Percentiles rank a stretch among this genome's conserved stretches.
Evolutionary conservation across 148 eudicot species (phyloP).

Genomic region (Camellia granthamiana): DNA sequence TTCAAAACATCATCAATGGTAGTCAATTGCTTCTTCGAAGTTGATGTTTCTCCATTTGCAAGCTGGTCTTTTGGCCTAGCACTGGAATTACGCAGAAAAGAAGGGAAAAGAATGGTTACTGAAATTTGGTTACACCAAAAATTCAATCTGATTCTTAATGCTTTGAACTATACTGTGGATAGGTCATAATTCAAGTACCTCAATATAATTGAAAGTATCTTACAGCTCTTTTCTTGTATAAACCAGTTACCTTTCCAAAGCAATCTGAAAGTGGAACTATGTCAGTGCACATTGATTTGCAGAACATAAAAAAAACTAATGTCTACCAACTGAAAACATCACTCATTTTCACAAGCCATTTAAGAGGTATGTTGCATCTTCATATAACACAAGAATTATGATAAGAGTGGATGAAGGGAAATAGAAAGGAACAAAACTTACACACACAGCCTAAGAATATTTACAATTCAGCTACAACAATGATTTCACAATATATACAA

Average conservation of each 20-base stretch:
- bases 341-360: not conserved
- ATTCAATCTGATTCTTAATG: not conserved
- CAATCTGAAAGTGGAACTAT: conserved; percentile 49
- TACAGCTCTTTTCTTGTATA: conserved; percentile 96
- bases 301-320: not conserved
- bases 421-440: not conserved
- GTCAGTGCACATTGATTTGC: conserved; percentile 15
- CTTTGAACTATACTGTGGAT: not conserved
- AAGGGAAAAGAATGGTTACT: not conserved
- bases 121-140: not conserved
- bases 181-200: conserved; percentile 45
- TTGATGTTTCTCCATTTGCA: conserved; percentile 62
- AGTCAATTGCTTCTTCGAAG: conserved; percentile 61
- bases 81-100: conserved; percentile 33
- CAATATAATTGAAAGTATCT: conserved; percentile 74
- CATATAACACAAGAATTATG: not conserved
- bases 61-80: conserved; percentile 66
- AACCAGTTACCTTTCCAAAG: conserved; percentile 96
- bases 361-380: not conserved
- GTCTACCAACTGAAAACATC: not conserved
- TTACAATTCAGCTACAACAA: not conserved
- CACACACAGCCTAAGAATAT: not conserved
- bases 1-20: conserved; percentile 72
- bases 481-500: not conserved
- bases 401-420: conserved; percentile 3